Evolutionary conservation across 208 protist species (phyloP), one percentile per base, ranked within the genome.

Genomic region (Leishmania mexicana): DNA sequence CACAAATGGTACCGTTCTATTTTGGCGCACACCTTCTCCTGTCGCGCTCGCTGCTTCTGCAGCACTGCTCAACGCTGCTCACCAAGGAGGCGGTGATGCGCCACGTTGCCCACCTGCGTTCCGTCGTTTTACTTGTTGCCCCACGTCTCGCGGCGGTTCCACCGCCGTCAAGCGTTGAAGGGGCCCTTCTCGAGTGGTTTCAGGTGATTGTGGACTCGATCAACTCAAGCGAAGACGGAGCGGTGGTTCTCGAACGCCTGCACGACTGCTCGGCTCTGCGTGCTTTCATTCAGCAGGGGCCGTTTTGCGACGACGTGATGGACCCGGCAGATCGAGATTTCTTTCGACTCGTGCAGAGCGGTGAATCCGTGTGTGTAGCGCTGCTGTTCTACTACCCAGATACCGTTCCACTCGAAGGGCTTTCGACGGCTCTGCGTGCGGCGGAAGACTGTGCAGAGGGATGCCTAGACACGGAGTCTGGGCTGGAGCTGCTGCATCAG

Each of bases 371-470:
- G 75, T 89, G 83, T 49, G 71, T 94, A 45, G 79, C 82, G 21
- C 70, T 96, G 47, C 81, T 89, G 81, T 92, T 88, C 73, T 96
- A 96, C 83, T 83, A 88, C 75, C 93, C 88, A n/a, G 60, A 85
- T 47, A 58, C 87, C 0, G 49, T 96, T 47, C 81, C 88, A 31
- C 57, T 92, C 38, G 64, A 47, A 8, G 76, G 70, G 45, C 78
- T 89, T 17, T 62, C 79, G 19, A 68, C 51, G 0, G 68, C 81
- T 21, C 58, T 84, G 60, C 67, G 42, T 0, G 60, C 68, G 5
- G 65, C 51, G 19, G 78, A 75, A 35, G 15, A 58, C 10, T 10
- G n/a, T 42, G 51, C 67, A 10, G 19, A 65, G 10, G 28, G 58
- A 13, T 15, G 42, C 21, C 21, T 40, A 21, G 57, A 42, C 45